These are phyloP conservation scores for Saturnispora besseyi DNA, from an alignment of 805 yeast species.

Conservation along the genomic window DNA sequence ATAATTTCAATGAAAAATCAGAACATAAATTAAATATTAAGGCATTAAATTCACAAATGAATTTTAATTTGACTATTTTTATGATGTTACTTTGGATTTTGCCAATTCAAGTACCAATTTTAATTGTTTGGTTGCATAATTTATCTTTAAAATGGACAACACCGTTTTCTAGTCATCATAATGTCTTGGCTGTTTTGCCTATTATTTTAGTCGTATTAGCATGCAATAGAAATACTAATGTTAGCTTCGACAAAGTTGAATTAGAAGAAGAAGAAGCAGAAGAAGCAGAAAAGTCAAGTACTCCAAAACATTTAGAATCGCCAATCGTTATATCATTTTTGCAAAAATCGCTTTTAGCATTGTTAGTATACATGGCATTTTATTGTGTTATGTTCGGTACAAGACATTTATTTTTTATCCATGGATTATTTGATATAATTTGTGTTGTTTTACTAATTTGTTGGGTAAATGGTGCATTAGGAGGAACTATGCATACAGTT, in stretches of 20 bases:
- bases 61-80: constrained; percentile 55
- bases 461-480: constrained; percentile 20
- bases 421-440: constrained; percentile 61
- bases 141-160: constrained; percentile 70
- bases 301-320: constrained; percentile 76
- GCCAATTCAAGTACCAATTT: constrained; percentile 69
- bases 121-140: constrained; percentile 77
- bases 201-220: constrained; percentile 48
- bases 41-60: constrained; percentile 30
- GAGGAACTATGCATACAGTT: constrained; percentile 8
- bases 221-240: constrained; percentile 31
- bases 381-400: constrained; percentile 69
- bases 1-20: not conserved
- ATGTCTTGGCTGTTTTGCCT: constrained; percentile 68
- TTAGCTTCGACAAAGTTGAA: not conserved
- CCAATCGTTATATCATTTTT: constrained; percentile 69
- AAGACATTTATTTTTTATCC: constrained; percentile 77
- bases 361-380: constrained; percentile 44
- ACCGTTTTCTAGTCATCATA: constrained; percentile 82
- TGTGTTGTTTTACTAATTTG: constrained; percentile 40
- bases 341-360: constrained; percentile 43
- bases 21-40: not conserved
- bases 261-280: not conserved
- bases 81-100: constrained; percentile 68
- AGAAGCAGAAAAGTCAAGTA: constrained; percentile 37